phyloP scores from a whole-genome alignment of 768 basidiomycete species.

The Dioszegia hungarica region DNA sequence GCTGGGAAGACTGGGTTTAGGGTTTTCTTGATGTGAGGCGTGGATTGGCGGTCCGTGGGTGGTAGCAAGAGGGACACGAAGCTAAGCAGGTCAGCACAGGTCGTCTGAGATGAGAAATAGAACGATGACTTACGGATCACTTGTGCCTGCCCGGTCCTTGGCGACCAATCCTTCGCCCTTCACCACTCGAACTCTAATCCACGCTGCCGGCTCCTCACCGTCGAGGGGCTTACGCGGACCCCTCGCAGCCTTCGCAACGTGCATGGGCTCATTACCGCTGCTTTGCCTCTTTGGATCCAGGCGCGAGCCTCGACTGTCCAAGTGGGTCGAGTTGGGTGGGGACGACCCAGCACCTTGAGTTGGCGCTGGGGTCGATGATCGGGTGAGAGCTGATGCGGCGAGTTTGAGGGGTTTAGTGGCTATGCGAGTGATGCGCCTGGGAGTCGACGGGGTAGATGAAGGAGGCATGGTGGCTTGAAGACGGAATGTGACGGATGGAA shows the following conservation, averaged over 20 bases:
- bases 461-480: slow-evolving; percentile 4
- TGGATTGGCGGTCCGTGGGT: slow-evolving; percentile 63
- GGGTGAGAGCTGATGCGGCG: slow-evolving; percentile 30
- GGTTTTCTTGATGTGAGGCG: slow-evolving; percentile 69
- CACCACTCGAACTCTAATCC: slow-evolving; percentile 45
- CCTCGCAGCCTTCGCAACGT: slow-evolving; percentile 30
- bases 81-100: slow-evolving; percentile 8
- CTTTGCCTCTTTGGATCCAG: not conserved
- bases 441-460: not conserved
- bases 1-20: slow-evolving; percentile 63
- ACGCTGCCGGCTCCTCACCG: slow-evolving; percentile 42
- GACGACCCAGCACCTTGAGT: not conserved
- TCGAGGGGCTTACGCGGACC: slow-evolving; percentile 44
- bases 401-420: slow-evolving; percentile 44
- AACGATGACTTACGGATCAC: slow-evolving; percentile 48
- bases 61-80: slow-evolving; percentile 60
- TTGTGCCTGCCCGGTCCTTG: slow-evolving; percentile 42
- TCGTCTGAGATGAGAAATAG: not conserved
- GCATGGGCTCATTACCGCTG: slow-evolving; percentile 11
- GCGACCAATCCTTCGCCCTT: slow-evolving; percentile 41
- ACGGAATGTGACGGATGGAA: too few species aligned
- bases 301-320: not conserved
- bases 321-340: not conserved
- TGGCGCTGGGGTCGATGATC: slow-evolving; percentile 3
- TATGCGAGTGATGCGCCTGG: slow-evolving; percentile 10